Base-by-base conservation (phyloP, 1,284 basidiomycete genomes). In the Phlebopus sp. region DNA sequence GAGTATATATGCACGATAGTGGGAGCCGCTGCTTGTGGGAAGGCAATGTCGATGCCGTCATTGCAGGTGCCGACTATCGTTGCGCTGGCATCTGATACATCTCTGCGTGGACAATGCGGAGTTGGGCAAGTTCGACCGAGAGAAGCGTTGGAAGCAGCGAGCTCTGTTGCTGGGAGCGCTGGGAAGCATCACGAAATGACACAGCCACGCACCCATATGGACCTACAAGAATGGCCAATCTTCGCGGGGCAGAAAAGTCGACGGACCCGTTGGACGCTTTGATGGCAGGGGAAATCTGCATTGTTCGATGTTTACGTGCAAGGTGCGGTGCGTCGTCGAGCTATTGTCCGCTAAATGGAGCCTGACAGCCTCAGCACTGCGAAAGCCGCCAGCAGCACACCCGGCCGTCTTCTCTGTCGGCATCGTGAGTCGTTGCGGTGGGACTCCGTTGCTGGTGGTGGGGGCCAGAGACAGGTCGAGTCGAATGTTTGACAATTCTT, bases 171-270 rank as follows among this genome's bases (percentile, higher is more conserved):
- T n/a, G n/a, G n/a, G 8, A 19, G 10, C 15, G 11, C 6, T 15
- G 21, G 18, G 27, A 15, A 23, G 17, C 31, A 31, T 39, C 18
- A 41, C 45, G 45, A 35, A 25, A 39, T 47, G 38, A 58, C 64
- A 65, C 60, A 65, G 62, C 64, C 62, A 68, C 63, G 64, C 69
- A 71, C 54, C 62, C 52, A 72, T 64, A 59, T 51, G 67, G 67
- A 69, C 65, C 69, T 59, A 62, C 69, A 69, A 60, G 36, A n/a
- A 41, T 21, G 11, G 18, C 27, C 17, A 27, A 34, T 17, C 19
- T 40, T 39, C 15, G 32, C 42, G 30, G 37, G 32, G 34, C 37
- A 31, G 40, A 44, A 46, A 31, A 42, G 63, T 59, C 51, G 61
- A 67, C 58, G 27, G 27, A 9, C 9, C 27, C 27, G 27, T 29